Evolutionary conservation across 2,329 filamentous ascomycete genomes (phyloP), one percentile per base, ranked within the genome.

Genomic region (Aspergillus japonicus): DNA sequence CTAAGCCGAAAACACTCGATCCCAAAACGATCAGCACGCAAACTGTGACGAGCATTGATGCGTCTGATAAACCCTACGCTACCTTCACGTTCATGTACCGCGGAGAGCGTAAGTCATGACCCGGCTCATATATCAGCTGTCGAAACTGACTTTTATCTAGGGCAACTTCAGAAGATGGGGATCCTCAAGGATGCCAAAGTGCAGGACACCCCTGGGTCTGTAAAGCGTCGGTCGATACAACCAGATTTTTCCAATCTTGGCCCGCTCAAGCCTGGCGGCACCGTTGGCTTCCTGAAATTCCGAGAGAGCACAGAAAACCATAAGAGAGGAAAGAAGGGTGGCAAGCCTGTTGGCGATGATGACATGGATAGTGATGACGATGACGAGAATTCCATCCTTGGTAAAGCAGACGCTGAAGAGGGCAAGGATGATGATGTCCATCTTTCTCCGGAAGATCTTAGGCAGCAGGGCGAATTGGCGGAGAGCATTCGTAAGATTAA

Each of bases 21-120:
- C 94, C 94, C 0, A 97, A 97, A 79, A 92, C 92, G 2, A 99
- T 99, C 72, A 98, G 93, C 72, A 99, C 95, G 2, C 95, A 99
- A 78, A 99, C 95, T 0, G 95, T 99, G n/a, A 98, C 95, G 8
- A 95, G 94, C 19, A 96, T 98, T 63, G 95, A 99, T 75, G 91
- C 92, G 0, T 92, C 93, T 21, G 94, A 98, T 64, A 95, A 94
- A 77, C 95, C 96, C 3, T 99, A 96, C 78, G 95, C 95, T 4
- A 89, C 91, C 8, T 99, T 99, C 75, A 98, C 96, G 29, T 99
- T 99, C 76, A 92, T 98, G 78, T 99, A 99, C 75, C 87, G 95
- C 62, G 95, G 95, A 74, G 91, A 96, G 74, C 89, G 94, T 96
- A 82, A 82, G 92, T 87, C 6, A 23, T 8, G 21, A 12, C 31